Conservation (phyloP, 441 rosid species). For the Erodium moschatum region DNA sequence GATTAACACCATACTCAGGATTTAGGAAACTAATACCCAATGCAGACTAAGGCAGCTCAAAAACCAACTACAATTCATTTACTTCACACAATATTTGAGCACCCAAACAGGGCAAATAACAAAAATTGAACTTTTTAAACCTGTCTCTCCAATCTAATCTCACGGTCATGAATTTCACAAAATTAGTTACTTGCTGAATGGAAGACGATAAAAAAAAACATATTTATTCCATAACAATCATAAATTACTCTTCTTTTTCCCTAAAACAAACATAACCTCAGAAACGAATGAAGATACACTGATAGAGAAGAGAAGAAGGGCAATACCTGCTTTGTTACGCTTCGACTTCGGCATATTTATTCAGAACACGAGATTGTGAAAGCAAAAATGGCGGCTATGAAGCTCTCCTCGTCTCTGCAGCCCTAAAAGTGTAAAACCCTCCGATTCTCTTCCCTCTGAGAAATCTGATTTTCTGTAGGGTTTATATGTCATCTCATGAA, state of each 20-base stretch:
- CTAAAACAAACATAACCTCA: not conserved
- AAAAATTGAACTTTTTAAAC: not conserved
- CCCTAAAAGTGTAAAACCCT: conserved; percentile 6
- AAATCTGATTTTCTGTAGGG: not conserved
- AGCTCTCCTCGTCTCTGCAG: conserved; percentile 5
- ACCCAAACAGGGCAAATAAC: not conserved
- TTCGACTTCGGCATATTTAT: conserved; percentile 82
- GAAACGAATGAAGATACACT: not conserved
- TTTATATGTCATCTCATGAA: not conserved
- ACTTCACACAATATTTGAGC: not conserved
- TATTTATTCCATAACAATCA: not conserved
- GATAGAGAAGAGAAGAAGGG: conserved; percentile 4
- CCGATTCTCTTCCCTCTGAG: not conserved
- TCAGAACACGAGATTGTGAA: not conserved
- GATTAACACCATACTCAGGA: not conserved
- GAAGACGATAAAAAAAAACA: not conserved
- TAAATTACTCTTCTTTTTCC: not conserved
- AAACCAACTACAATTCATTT: not conserved
- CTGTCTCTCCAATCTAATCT: not conserved
- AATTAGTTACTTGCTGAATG: too few species aligned
- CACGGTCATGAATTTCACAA: not conserved
- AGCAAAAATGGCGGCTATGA: not conserved
- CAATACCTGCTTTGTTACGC: conserved; percentile 65
- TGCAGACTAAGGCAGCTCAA: not conserved
- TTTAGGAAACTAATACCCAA: not conserved